phyloP scores from a whole-genome alignment of 2,329 filamentous ascomycete genomes.

The Fusarium aywerte region DNA sequence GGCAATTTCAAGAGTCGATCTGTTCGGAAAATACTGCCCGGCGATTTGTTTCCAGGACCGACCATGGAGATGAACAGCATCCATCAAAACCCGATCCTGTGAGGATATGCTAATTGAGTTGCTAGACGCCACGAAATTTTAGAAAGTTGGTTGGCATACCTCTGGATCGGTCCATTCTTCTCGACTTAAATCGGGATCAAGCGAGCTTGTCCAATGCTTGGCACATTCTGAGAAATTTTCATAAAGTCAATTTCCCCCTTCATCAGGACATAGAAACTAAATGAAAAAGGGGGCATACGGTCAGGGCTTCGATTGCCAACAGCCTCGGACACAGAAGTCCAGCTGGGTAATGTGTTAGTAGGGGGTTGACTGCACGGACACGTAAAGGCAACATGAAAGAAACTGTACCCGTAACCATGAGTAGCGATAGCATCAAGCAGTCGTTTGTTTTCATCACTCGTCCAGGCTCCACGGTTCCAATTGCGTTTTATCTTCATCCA shows the following conservation, averaged over 20 bases:
- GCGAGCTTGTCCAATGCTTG: conserved; percentile 11
- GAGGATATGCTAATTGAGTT: conserved; percentile 1
- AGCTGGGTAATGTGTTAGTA: conserved; percentile 2
- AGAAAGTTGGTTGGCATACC: conserved; percentile 1
- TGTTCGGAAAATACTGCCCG: neutral
- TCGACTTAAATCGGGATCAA: conserved; percentile 7
- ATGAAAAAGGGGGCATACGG: neutral
- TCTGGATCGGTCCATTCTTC: conserved; percentile 7
- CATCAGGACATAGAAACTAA: neutral
- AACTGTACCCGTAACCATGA: conserved; percentile 3
- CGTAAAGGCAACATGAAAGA: neutral
- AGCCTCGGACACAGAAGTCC: conserved; percentile 9
- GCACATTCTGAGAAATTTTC: conserved; percentile 4
- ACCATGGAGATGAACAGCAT: conserved; percentile 9
- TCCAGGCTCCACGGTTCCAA: conserved; percentile 9
- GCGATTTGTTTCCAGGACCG: conserved; percentile 6
- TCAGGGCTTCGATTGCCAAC: conserved; percentile 9
- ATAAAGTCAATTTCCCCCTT: too few relatives aligned
- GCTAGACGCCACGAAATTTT: neutral
- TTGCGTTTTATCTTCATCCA: conserved; percentile 11
- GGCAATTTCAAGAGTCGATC: conserved; percentile 9
- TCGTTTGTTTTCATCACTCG: conserved; percentile 1
- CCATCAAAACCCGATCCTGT: conserved; percentile 3
- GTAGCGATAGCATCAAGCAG: conserved; percentile 6
- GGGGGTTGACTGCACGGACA: too few relatives aligned